phyloP scores from a whole-genome alignment of 305 asterid genomes.

The Rubia peregrina region DNA sequence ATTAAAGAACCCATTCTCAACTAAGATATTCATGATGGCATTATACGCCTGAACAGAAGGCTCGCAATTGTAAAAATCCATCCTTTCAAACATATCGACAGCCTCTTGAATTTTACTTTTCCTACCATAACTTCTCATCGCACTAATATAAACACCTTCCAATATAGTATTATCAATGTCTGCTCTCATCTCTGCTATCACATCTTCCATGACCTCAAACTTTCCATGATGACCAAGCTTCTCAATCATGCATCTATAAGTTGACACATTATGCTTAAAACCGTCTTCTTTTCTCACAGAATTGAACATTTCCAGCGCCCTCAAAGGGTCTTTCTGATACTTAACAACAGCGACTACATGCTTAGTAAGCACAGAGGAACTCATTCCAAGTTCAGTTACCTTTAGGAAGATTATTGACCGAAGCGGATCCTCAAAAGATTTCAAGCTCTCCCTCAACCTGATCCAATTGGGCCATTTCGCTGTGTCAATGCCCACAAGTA shows the following conservation, averaged over 20 bases:
- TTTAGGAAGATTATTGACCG: conserved; percentile 17
- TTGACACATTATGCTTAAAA: conserved; percentile 55
- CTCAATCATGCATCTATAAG: conserved; percentile 70
- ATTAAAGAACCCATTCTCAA: conserved; percentile 57
- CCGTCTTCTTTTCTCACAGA: conserved; percentile 67
- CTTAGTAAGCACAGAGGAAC: conserved; percentile 53
- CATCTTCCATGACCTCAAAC: conserved; percentile 72
- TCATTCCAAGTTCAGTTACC: conserved; percentile 25
- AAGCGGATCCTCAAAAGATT: conserved; percentile 19
- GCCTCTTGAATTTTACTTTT: conserved; percentile 69
- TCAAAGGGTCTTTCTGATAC: conserved; percentile 66
- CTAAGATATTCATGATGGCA: conserved; percentile 76
- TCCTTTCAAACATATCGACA: conserved; percentile 74
- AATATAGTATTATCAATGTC: conserved; percentile 40
- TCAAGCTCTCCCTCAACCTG: not conserved
- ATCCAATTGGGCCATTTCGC: not conserved
- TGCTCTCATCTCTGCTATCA: conserved; percentile 58
- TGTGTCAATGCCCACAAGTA: not conserved
- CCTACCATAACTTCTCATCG: conserved; percentile 72
- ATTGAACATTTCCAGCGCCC: conserved; percentile 83
- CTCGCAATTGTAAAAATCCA: conserved; percentile 79
- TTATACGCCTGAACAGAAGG: conserved; percentile 65
- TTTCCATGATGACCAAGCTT: conserved; percentile 70
- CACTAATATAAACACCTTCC: conserved; percentile 76
- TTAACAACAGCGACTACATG: conserved; percentile 81